Evolutionary conservation across 2,329 filamentous ascomycete species (phyloP).

Genomic region (Pseudopithomyces chartarum): DNA sequence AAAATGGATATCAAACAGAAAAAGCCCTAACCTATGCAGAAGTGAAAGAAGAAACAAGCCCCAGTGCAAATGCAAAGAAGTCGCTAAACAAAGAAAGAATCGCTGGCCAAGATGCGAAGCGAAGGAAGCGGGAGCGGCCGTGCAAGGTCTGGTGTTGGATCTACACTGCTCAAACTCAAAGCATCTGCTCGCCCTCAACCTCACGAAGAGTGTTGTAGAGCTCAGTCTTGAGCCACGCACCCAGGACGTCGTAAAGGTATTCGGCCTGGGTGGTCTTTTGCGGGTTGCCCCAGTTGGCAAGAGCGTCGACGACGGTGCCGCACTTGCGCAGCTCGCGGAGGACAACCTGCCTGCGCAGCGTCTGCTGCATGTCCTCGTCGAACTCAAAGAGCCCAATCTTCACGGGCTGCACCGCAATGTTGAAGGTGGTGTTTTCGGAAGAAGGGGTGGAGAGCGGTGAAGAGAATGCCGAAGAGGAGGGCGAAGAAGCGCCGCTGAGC

Average conservation of each 20-base stretch:
- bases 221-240: constrained; percentile 40
- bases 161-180: too few species aligned
- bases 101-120: background rate
- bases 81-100: background rate
- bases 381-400: constrained; percentile 34
- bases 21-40: background rate
- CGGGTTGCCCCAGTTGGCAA: constrained; percentile 32
- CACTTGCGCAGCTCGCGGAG: constrained; percentile 36
- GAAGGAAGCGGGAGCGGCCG: background rate
- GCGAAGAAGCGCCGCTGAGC: constrained; percentile 18
- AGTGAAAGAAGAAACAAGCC: background rate
- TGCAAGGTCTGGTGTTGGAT: background rate
- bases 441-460: constrained; percentile 24
- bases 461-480: constrained; percentile 23
- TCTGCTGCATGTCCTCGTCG: constrained; percentile 33
- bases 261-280: constrained; percentile 29
- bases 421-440: constrained; percentile 22
- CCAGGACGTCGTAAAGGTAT: constrained; percentile 37
- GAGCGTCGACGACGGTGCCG: constrained; percentile 32
- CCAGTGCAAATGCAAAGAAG: constrained; percentile 6
- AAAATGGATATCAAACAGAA: constrained; percentile 6
- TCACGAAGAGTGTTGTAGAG: constrained; percentile 33
- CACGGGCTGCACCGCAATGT: constrained; percentile 29
- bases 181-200: constrained; percentile 22
- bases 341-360: constrained; percentile 30